A percentile compares a stretch with the other conserved stretches of the same genome.
These are phyloP conservation scores for Capsicum rhomboideum DNA, from an alignment of 257 asterid genomes.

Conservation along the genomic window DNA sequence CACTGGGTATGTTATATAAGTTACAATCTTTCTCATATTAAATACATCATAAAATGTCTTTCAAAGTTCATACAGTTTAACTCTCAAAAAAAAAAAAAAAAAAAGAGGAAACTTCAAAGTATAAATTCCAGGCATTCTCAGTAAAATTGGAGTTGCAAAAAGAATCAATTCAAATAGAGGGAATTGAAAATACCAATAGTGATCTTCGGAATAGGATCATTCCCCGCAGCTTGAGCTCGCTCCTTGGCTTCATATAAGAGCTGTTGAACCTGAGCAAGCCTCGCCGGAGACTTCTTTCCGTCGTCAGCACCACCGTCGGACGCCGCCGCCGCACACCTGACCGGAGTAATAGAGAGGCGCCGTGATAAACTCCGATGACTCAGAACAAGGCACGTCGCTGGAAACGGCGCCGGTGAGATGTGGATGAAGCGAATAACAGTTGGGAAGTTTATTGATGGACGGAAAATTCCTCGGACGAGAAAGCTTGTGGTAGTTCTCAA, in stretches of 20 bases:
- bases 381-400: background rate
- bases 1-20: too few relatives aligned
- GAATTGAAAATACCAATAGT: conserved; percentile 41
- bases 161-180: background rate
- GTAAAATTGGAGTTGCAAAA: background rate
- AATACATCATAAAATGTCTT: too few relatives aligned
- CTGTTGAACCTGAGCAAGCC: conserved; percentile 67
- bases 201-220: conserved; percentile 67
- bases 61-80: too few relatives aligned
- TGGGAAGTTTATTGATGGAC: conserved; percentile 21
- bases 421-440: conserved; percentile 11
- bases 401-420: conserved; percentile 11
- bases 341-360: conserved; percentile 11
- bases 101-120: background rate
- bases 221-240: conserved; percentile 61
- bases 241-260: conserved; percentile 67
- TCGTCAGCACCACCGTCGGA: conserved; percentile 30
- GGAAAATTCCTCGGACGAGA: conserved; percentile 36
- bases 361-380: conserved; percentile 1
- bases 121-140: background rate
- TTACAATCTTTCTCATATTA: too few relatives aligned
- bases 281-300: conserved; percentile 56
- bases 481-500: conserved; percentile 30
- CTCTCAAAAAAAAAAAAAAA: too few relatives aligned
- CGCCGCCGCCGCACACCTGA: conserved; percentile 34